These are phyloP conservation scores for Martiniozyma asiatica DNA, from an alignment of 1,139 yeast species.

Conservation along the genomic window DNA sequence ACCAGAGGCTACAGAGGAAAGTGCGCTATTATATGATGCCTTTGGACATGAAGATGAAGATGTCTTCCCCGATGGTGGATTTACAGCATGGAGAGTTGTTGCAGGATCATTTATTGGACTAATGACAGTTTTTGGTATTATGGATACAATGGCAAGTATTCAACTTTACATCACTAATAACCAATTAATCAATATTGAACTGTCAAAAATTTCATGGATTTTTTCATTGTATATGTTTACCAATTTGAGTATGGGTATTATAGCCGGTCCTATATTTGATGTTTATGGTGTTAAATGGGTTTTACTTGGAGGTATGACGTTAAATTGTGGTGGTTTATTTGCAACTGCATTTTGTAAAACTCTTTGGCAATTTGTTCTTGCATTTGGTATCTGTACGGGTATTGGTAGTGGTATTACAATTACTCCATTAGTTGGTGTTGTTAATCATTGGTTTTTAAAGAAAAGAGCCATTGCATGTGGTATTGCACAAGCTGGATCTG, in stretches of 20 bases:
- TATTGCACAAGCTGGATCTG: constrained; percentile 45
- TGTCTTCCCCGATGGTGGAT: constrained; percentile 50
- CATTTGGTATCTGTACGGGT: constrained; percentile 47
- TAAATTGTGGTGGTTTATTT: constrained; percentile 41
- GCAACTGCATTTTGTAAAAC: constrained; percentile 40
- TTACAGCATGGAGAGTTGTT: constrained; percentile 39
- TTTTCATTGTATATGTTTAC: constrained; percentile 48
- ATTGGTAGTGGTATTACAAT: constrained; percentile 45
- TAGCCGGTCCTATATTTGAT: constrained; percentile 58
- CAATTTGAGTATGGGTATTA: constrained; percentile 40
- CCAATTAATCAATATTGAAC: constrained; percentile 33
- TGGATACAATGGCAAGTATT: constrained; percentile 56
- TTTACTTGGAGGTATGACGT: constrained; percentile 31
- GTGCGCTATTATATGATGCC: constrained; percentile 11
- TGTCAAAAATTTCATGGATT: constrained; percentile 52
- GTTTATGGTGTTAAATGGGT: constrained; percentile 40
- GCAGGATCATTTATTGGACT: constrained; percentile 55
- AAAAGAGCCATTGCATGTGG: constrained; percentile 51
- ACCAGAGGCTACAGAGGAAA: background rate
- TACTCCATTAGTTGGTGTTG: constrained; percentile 46
- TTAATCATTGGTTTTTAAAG: constrained; percentile 50
- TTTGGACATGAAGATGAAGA: constrained; percentile 17
- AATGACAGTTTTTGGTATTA: constrained; percentile 49
- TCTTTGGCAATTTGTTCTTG: constrained; percentile 43
- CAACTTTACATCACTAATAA: constrained; percentile 48